Evolutionary conservation across 345 rosid genomes (phyloP), one percentile per base, ranked within the genome.

Genomic region (Crucihimalaya himalaica): DNA sequence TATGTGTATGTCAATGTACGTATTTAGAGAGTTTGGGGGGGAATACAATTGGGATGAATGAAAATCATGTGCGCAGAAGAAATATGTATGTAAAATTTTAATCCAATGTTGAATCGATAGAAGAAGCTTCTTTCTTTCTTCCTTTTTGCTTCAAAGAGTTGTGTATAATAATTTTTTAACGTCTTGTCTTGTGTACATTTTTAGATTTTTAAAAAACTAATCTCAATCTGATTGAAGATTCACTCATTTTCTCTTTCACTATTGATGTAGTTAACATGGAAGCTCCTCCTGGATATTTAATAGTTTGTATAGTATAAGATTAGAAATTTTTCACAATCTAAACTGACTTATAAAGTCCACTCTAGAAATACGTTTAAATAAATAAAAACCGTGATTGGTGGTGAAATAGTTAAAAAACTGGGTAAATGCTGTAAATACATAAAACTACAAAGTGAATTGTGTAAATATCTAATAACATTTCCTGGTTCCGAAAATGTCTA

Each of bases 101-200:
- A 39, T 31, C 35, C 61, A 39, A 15, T 59, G 72, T 59, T 68
- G 64, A 75, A 61, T 61, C 31, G 27, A 70, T 39, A 76, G 71
- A 63, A 76, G 71, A 68, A 67, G 42, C 73, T 75, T 60, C 8
- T 25, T 53, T 68, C 9, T 34, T 34, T 57, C 45, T 43, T 19
- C 5, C 19, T 45, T 12, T 34, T 4, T 11, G 42, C 55, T 35
- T 20, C 11, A 23, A 69, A 61, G 74, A 43, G 37, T 68, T 61
- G 79, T 58, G 68, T 75, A 18, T 75, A 7, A 45, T 47, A 6
- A 5, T 21, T 40, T 40, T 42, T 40, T 29, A 72, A 20, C 55
- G 5, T 53, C 70, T 4, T 55, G 16, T 40, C 28, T 58, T 19
- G 25, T 64, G 34, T 64, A 65, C 77, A 23, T 64, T 48, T 40